Evolutionary conservation across 192 early-diverging fungal genomes (phyloP).

Genomic region (Coemansia javaensis): DNA sequence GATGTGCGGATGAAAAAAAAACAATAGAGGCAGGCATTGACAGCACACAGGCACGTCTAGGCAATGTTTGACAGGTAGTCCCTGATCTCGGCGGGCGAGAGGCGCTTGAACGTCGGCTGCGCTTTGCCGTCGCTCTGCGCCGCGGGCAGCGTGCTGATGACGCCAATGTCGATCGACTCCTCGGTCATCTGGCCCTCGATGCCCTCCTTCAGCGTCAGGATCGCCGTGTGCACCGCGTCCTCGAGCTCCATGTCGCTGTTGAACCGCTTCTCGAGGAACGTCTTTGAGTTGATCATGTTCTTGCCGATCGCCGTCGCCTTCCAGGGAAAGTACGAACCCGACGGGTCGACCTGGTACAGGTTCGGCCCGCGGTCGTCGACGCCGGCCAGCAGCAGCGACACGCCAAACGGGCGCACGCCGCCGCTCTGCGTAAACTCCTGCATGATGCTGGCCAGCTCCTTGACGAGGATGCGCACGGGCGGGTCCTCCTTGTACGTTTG

Average conservation of each 20-base stretch:
- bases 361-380: slow-evolving; percentile 87
- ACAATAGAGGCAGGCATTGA: neutral
- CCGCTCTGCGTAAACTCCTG: slow-evolving; percentile 99
- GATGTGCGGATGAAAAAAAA: slow-evolving; percentile 11
- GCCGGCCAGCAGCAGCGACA: slow-evolving; percentile 93
- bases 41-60: no score
- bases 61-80: slow-evolving; percentile 96
- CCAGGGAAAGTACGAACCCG: slow-evolving; percentile 98
- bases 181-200: slow-evolving; percentile 99
- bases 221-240: slow-evolving; percentile 98
- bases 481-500: slow-evolving; percentile 92
- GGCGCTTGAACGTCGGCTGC: slow-evolving; percentile 74
- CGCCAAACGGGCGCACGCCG: slow-evolving; percentile 98
- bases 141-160: slow-evolving; percentile 54
- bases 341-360: slow-evolving; percentile 98
- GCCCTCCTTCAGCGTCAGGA: slow-evolving; percentile 98
- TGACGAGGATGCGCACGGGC: slow-evolving; percentile 89
- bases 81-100: slow-evolving; percentile 79
- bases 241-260: slow-evolving; percentile 93
- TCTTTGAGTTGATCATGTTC: slow-evolving; percentile 99
- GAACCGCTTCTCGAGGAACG: slow-evolving; percentile 95
- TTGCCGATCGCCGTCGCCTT: slow-evolving; percentile 99
- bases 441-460: slow-evolving; percentile 95
- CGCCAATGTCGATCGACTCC: slow-evolving; percentile 90
- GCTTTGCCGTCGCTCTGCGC: slow-evolving; percentile 55